A percentile compares a stretch with the other conserved stretches of the same genome.
phyloP scores from a whole-genome alignment of 257 asterid species.

The Mitragyna speciosa region DNA sequence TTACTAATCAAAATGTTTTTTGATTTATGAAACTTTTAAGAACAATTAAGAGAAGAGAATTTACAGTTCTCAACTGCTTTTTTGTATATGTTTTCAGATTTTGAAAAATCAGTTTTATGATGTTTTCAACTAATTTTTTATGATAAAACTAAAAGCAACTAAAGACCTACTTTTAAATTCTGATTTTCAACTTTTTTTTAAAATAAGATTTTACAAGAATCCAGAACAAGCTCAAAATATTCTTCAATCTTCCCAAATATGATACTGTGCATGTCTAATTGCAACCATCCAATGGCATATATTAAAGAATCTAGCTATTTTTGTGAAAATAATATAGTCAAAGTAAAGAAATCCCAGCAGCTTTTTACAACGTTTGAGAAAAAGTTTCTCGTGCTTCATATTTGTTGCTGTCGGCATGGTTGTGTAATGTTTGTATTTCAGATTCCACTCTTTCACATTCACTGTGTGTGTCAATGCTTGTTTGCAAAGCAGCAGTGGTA shows the following conservation, averaged over 20 bases:
- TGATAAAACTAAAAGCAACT: too few relatives aligned
- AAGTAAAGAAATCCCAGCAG: conserved; percentile 2
- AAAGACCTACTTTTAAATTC: too few relatives aligned
- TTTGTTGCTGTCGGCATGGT: conserved; percentile 26
- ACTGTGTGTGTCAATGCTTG: conserved; percentile 8
- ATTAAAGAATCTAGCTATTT: neutral
- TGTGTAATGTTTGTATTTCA: neutral
- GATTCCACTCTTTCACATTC: conserved; percentile 1
- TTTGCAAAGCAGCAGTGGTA: conserved; percentile 9
- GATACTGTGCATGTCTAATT: neutral
- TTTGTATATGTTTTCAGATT: too few relatives aligned
- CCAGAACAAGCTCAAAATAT: too few relatives aligned
- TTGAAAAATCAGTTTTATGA: too few relatives aligned
- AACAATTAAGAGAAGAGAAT: too few relatives aligned
- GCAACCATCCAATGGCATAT: neutral
- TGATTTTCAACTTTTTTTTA: too few relatives aligned
- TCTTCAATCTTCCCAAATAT: neutral
- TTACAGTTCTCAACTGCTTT: too few relatives aligned
- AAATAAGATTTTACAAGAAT: too few relatives aligned
- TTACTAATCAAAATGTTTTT: too few relatives aligned
- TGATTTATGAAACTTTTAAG: neutral
- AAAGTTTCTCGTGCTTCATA: conserved; percentile 21
- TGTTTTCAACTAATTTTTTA: too few relatives aligned
- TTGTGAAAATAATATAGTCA: neutral
- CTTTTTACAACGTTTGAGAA: conserved; percentile 9